Percentiles rank a stretch among this genome's conserved stretches.
Evolutionary conservation across 1,139 yeast genomes (phyloP).

Genomic region (Pichia sp.): DNA sequence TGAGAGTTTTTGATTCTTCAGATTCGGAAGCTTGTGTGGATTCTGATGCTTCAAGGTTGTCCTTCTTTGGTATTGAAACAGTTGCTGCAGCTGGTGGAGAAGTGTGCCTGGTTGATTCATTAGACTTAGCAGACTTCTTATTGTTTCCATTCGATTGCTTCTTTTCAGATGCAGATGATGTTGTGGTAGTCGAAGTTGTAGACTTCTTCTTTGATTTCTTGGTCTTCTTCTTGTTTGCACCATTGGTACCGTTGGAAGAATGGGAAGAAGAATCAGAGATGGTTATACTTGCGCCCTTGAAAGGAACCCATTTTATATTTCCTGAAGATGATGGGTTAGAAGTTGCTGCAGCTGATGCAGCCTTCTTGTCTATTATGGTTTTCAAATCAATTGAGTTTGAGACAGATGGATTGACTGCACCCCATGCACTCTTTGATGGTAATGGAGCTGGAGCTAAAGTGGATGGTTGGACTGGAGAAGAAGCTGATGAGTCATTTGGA

Average conservation of each 20-base stretch:
- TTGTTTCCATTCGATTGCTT: conserved; percentile 3
- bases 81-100: neutral
- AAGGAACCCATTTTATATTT: conserved; percentile 17
- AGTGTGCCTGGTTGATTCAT: no score
- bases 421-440: conserved; percentile 74
- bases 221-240: conserved; percentile 12
- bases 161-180: neutral
- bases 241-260: neutral
- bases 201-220: conserved; percentile 13
- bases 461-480: neutral
- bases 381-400: conserved; percentile 12
- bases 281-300: conserved; percentile 16
- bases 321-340: neutral
- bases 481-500: neutral
- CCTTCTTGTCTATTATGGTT: conserved; percentile 13
- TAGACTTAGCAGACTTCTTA: neutral
- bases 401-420: conserved; percentile 29
- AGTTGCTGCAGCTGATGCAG: neutral
- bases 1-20: conserved; percentile 41
- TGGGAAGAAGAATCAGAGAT: conserved; percentile 13
- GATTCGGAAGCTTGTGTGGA: neutral
- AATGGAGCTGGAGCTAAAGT: conserved; percentile 65
- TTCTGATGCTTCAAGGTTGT: neutral
- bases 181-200: conserved; percentile 1
- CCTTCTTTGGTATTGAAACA: neutral